Evolutionary conservation across 1,284 basidiomycete genomes (phyloP).

Genomic region (Stygiomarasmius scandens): DNA sequence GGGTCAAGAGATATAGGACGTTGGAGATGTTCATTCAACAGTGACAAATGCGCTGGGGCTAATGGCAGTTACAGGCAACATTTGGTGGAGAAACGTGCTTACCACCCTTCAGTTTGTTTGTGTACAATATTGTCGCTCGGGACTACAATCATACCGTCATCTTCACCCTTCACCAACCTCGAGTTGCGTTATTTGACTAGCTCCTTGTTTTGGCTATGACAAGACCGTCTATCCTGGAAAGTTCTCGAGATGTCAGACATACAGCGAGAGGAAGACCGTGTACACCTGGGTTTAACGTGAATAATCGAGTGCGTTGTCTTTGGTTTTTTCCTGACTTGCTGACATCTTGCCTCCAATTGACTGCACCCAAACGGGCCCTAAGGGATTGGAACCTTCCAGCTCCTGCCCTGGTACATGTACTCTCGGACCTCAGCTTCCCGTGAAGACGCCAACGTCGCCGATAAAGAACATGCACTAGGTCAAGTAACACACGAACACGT

Average conservation of each 20-base stretch:
- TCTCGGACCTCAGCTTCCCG: slow-evolving; percentile 36
- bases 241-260: slow-evolving; percentile 73
- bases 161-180: slow-evolving; percentile 98
- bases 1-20: slow-evolving; percentile 94
- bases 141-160: slow-evolving; percentile 95
- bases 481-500: slow-evolving; percentile 19
- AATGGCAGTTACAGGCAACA: slow-evolving; percentile 46
- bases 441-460: slow-evolving; percentile 47
- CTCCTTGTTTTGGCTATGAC: slow-evolving; percentile 82
- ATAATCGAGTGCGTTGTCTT: slow-evolving; percentile 73
- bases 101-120: slow-evolving; percentile 96
- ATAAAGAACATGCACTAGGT: slow-evolving; percentile 60
- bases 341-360: slow-evolving; percentile 68
- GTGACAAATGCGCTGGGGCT: neutral
- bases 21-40: slow-evolving; percentile 69
- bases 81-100: slow-evolving; percentile 95
- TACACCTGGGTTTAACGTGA: slow-evolving; percentile 98
- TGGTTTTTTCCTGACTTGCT: neutral
- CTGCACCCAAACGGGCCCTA: slow-evolving; percentile 77
- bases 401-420: slow-evolving; percentile 39
- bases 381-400: slow-evolving; percentile 43
- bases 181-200: slow-evolving; percentile 93
- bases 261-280: slow-evolving; percentile 80
- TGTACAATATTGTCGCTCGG: slow-evolving; percentile 89
- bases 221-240: slow-evolving; percentile 85